Evolutionary conservation across 768 basidiomycete genomes (phyloP), one percentile per base, ranked within the genome.

Genomic region (Lentinula lateritia): DNA sequence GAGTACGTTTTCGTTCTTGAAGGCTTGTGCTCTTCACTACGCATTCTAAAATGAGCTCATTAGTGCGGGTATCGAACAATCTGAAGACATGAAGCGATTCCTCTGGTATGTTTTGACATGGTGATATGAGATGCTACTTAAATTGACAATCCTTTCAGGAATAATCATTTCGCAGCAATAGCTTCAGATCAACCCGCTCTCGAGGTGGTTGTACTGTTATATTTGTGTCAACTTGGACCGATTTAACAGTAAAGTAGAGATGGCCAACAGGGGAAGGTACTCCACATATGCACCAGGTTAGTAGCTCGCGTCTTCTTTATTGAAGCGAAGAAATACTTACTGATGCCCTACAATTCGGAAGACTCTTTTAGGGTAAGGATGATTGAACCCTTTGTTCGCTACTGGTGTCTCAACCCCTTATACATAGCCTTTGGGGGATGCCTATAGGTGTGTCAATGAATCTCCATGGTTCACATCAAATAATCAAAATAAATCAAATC

Each of bases 91-190:
- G 87, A 89, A 87, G 64, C 78, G 81, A 8, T 89, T 88, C 73
- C 70, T 88, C n/a, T 90, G 88, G 87, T 86, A 67, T 15, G 75
- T 69, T 50, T 43, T 16, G 10, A 23, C 42, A 5, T 10, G 39
- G 15, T 41, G 15, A 9, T 13, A 12, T 15, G 16, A 43, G 3
- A 5, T 13, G 42, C 42, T 16, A n/a, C 2, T 52, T 35, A 36
- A 53, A 52, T n/a, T 50, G 6, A 38, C 7, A 39, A 39, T 60
- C 41, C 48, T n/a, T 61, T 18, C 23, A 87, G 87, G 87, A 79
- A 89, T 70, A 88, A 88, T 69, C 88, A 89, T 68, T 89, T 89
- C 68, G 82, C 87, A 0, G 86, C 87, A 5, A 68, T 87, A 34
- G 87, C 86, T 9, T 86, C 86, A 38, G 87, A 89, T 73, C 83